Evolutionary conservation across 1,284 basidiomycete species (phyloP).

Genomic region (Rhodofomes roseus): DNA sequence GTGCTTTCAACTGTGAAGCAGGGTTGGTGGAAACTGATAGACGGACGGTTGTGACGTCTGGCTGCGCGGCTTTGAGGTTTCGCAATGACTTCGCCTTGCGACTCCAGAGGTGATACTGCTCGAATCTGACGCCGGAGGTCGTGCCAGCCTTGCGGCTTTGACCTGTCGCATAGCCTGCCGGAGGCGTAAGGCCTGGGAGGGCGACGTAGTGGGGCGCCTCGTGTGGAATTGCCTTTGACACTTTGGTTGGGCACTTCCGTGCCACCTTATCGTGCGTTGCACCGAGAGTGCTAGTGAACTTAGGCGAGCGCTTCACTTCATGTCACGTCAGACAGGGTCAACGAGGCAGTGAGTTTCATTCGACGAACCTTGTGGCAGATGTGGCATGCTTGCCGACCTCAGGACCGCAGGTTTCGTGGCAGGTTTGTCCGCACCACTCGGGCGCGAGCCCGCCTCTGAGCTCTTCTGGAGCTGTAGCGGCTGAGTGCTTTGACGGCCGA

Average conservation of each 20-base stretch:
- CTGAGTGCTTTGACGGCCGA: neutral
- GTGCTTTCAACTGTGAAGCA: neutral
- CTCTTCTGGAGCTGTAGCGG: neutral
- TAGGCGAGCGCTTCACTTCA: neutral
- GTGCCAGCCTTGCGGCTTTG: neutral
- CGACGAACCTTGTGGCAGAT: neutral
- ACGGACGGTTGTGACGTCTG: neutral
- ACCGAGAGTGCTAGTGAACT: neutral
- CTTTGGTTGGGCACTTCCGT: constrained; percentile 8
- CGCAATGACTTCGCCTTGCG: neutral
- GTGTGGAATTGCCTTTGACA: constrained; percentile 52
- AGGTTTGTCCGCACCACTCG: too few species aligned
- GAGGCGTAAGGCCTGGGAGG: constrained; percentile 35
- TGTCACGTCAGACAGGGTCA: neutral
- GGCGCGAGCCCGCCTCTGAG: neutral
- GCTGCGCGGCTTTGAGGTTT: neutral
- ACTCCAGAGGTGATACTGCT: neutral
- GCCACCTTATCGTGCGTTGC: neutral
- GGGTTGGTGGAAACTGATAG: neutral
- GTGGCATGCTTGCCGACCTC: neutral
- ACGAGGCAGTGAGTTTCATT: neutral
- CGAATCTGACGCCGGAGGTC: neutral
- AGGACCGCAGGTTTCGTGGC: neutral
- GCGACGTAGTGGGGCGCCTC: constrained; percentile 60
- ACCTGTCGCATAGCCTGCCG: constrained; percentile 1